Evolutionary conservation across 108 stramenopile species (phyloP), one percentile per base, ranked within the genome.

Genomic region (Skeletonema menzelii): DNA sequence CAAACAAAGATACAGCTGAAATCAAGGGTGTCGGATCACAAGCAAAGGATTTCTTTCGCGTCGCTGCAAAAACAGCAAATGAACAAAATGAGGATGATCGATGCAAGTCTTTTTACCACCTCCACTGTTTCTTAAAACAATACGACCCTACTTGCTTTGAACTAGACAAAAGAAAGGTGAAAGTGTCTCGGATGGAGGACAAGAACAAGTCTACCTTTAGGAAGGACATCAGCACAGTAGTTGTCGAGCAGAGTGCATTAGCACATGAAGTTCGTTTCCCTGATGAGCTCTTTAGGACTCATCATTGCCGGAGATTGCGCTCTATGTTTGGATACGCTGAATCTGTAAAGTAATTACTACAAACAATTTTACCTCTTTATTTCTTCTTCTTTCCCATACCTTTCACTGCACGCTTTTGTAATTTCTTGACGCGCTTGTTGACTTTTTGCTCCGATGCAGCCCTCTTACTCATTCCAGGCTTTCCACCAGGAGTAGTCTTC

Each of bases 321-420:
- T 30, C 46, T 12, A 63, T 77, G 76, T 77, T 77, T 70, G 76
- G 76, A 1, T 77, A 70, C 49, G 56, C 34, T 11, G 27, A 57
- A 27, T 44, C 65, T 31, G 44, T 66, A 10, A 53, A 53, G 12
- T 66, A 27, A 28, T 27, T 44, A 22, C 8, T 55, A 30, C 35
- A 65, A 28, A 20, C 38, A 60, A 31, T 19, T 44, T 0, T 22
- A 28, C 5, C 10, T 27, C 28, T 11, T 24, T 80, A 80, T 24
- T 69, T 60, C 62, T 79, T 87, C 30, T 75, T 63, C 70, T 93
- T 93, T 38, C 91, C 91, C 91, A 93, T 93, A 22, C 91, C 91
- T 59, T 88, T 90, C 7, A 63, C 27, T 14, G 77, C 71, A 27
- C 91, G 86, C 37, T 93, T 88, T 67, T 88, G 75, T 26, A 93